Base-by-base conservation (phyloP, 345 rosid species). In the Eucalyptus fibrosa region DNA sequence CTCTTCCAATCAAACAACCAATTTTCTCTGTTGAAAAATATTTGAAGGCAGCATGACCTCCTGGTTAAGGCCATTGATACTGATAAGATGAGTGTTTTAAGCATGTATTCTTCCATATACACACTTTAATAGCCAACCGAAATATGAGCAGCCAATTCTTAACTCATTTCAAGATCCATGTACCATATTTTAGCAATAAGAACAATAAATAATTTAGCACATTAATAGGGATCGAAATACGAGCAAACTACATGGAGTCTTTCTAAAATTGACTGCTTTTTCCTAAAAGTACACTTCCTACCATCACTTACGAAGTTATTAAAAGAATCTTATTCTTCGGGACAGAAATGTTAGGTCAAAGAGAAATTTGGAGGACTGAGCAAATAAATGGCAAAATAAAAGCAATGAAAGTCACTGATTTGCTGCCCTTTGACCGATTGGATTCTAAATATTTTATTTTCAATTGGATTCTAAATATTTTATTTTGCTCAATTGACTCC, bases 341-440 rank as follows among this genome's bases (percentile, higher is more conserved):
- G 3, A 13, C 19, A n/a, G 9, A 65, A 65, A 65, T 65, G 37
- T 0, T 2, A 67, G 40, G 77, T n/a, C 77, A 44, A 42, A 51
- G 56, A 0, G 56, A 53, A 53, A 53, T 10, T 4, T 1, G 56
- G 24, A 53, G 24, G 56, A 53, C 10, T 53, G 4, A 53, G 24
- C n/a, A 53, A 53, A 53, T 53, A 53, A 53, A 53, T 19, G 56
- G 19, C 24, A 53, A 53, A 53, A 53, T 53, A 53, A 53, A 0
- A 19, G 24, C 10, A 53, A 53, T 1, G 56, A 0, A 51, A 18
- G 56, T 51, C 56, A 51, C 0, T 7, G 24, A 53, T 19, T 0
- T 1, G 0, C 8, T 37, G 3, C 40, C 10, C 40, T 15, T 65
- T 7, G 11, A n/a, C 6, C 0, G 4, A 53, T 53, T 53, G 10